Base-by-base conservation (phyloP, 805 yeast genomes). In the Candida ovalis region DNA sequence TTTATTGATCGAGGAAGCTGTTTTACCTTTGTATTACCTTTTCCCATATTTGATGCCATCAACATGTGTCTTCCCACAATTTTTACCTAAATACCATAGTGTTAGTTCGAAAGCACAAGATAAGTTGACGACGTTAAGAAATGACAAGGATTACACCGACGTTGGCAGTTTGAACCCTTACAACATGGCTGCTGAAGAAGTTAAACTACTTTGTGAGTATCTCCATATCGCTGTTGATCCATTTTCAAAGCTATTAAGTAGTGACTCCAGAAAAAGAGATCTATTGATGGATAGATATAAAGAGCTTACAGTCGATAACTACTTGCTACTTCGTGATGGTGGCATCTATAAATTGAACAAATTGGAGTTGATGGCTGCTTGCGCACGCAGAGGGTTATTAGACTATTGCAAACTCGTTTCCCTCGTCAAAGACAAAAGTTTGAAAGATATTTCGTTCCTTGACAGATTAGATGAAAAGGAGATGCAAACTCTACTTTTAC, bases 21-120 rank as follows among this genome's bases (percentile, higher is more conserved):
- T 86, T 0, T 79, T 86, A 1, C 42, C 78, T 0, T 50, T 83
- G 6, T 74, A 84, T 49, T 74, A 71, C 46, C 50, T 68, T 1
- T 64, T 81, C 42, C 89, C 90, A 0, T 72, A 72, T 37, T 55
- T 83, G 13, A 73, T 84, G 3, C 90, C 88, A 0, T 75, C 74
- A 50, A 83, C 87, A 0, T 83, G 88, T 62, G 67, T 76, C 6
- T 61, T 81, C 19, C 86, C 86, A 1, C 62, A 64, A 7, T 63
- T 78, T 22, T 55, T 71, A 33, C 73, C 76, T 1, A 56, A 72
- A 24, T 57, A 73, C 25, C 74, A 73, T 73, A 57, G 59, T 22
- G 49, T 60, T 22, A 52, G 53, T 21, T 30, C 49, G 10, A 49
- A 48, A 42, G 61, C 65, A 3, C 65, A 59, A 43, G 43, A 42